Base-by-base conservation (phyloP, 2,329 filamentous ascomycete species). In the Malbranchea zuffiana region DNA sequence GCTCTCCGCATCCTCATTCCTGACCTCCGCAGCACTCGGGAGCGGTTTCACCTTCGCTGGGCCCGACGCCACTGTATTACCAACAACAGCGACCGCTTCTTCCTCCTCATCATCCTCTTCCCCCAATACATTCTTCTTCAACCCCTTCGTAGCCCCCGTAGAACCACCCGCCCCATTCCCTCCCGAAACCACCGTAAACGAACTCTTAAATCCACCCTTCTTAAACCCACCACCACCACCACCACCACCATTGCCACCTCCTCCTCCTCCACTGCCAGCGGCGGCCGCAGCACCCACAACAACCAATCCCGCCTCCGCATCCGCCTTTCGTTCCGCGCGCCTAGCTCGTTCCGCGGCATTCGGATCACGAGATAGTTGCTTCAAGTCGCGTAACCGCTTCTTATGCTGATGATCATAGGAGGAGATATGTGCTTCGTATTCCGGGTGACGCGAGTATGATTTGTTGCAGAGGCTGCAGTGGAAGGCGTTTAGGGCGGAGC, bases 341-440 rank as follows among this genome's bases (percentile, higher is more conserved):
- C 53, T 54, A 13, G 57, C 62, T 41, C 64, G 61, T 44, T 65
- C 61, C 0, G 59, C 59, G 1, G 60, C 59, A 44, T 61, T 59
- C 3, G 55, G 60, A 35, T 66, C 58, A 21, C 58, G 54, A 4
- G 59, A 65, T 27, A 66, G 51, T 45, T 65, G 62, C 44, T 67
- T 67, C 13, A 67, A 54, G 26, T 67, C 63, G 40, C 63, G 59
- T 5, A 62, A 48, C 40, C 68, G 63, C 65, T 92, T 86, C 58
- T 86, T 87, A 62, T 98, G 90, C 50, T 83, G 82, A 62, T 98
- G 90, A 56, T 96, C 90, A 61, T 96, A 96, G 51, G 82, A 90
- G 45, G 78, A 78, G 39, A 95, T 82, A 59, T 98, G 90, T 5
- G 87, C 81, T 61, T 96, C 88, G 59, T 92, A 95, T 58, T 96